Conservation (phyloP, 2,329 filamentous ascomycete genomes). For the Corynespora cassiicola region DNA sequence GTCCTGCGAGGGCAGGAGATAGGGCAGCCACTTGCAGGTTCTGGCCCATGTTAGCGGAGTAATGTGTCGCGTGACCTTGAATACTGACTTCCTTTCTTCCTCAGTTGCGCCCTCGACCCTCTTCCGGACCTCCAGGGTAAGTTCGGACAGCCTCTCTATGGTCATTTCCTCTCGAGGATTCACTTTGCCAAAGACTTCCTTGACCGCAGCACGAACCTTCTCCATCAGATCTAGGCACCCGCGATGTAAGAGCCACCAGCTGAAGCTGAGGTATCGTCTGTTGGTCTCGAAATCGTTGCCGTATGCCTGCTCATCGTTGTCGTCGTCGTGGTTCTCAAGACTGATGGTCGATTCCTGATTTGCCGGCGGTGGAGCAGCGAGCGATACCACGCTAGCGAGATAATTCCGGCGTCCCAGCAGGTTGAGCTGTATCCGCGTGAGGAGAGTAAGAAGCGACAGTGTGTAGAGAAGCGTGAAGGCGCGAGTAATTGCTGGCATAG, state of each 20-base stretch:
- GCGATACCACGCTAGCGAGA: slow-evolving; percentile 90
- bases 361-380: slow-evolving; percentile 73
- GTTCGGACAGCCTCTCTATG: slow-evolving; percentile 77
- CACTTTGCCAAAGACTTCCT: slow-evolving; percentile 85
- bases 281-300: slow-evolving; percentile 97
- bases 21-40: slow-evolving; percentile 76
- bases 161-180: slow-evolving; percentile 89
- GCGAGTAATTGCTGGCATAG: slow-evolving; percentile 76
- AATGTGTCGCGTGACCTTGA: no score
- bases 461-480: slow-evolving; percentile 93
- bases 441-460: slow-evolving; percentile 83
- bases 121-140: slow-evolving; percentile 83
- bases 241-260: slow-evolving; percentile 95
- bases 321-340: slow-evolving; percentile 92
- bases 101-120: slow-evolving; percentile 79
- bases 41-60: slow-evolving; percentile 37
- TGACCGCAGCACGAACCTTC: slow-evolving; percentile 84
- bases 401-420: slow-evolving; percentile 95
- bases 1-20: slow-evolving; percentile 78
- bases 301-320: slow-evolving; percentile 79
- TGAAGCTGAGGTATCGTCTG: slow-evolving; percentile 91
- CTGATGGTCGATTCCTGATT: slow-evolving; percentile 77
- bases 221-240: slow-evolving; percentile 85
- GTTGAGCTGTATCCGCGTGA: slow-evolving; percentile 95
- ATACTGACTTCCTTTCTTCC: slow-evolving; percentile 62